Conservation (phyloP, 192 early-diverging fungal species). For the Jimgerdemannia lactiflua region DNA sequence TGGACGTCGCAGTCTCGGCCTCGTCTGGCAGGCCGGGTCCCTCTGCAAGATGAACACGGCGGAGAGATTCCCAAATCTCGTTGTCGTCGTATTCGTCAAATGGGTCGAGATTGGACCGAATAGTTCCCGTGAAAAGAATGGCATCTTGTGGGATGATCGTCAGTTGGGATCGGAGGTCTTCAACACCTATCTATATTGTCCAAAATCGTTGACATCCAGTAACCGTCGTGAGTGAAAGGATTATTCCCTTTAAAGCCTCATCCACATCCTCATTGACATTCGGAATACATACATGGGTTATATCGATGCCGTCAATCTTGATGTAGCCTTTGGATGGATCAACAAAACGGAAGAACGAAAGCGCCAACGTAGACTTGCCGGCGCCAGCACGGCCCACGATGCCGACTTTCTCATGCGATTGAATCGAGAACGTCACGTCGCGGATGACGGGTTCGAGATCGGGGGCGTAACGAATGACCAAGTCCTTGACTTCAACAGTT, state of each 20-base stretch:
- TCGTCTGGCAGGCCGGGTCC: neutral
- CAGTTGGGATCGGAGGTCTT: constrained; percentile 66
- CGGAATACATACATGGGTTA: constrained; percentile 36
- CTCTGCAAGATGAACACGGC: constrained; percentile 14
- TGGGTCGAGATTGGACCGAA: constrained; percentile 83
- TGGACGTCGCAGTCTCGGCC: constrained; percentile 28
- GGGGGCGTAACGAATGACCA: constrained; percentile 64
- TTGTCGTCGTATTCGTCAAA: constrained; percentile 63
- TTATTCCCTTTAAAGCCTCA: too few species aligned
- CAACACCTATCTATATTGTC: constrained; percentile 53
- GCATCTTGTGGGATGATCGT: constrained; percentile 83
- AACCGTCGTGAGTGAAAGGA: too few species aligned
- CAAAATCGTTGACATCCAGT: too few species aligned
- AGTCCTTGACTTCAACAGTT: constrained; percentile 50
- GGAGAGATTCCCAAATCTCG: constrained; percentile 14
- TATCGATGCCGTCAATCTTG: constrained; percentile 75
- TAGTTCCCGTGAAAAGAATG: constrained; percentile 61
- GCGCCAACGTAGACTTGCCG: constrained; percentile 68
- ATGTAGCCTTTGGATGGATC: constrained; percentile 70
- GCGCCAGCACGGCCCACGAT: constrained; percentile 49
- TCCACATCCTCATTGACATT: too few species aligned
- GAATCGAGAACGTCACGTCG: constrained; percentile 48
- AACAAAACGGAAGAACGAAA: constrained; percentile 81
- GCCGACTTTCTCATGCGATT: constrained; percentile 48
- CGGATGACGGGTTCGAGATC: constrained; percentile 32